phyloP scores from a whole-genome alignment of 2,329 filamentous ascomycete species.

The Neobulgaria alba region DNA sequence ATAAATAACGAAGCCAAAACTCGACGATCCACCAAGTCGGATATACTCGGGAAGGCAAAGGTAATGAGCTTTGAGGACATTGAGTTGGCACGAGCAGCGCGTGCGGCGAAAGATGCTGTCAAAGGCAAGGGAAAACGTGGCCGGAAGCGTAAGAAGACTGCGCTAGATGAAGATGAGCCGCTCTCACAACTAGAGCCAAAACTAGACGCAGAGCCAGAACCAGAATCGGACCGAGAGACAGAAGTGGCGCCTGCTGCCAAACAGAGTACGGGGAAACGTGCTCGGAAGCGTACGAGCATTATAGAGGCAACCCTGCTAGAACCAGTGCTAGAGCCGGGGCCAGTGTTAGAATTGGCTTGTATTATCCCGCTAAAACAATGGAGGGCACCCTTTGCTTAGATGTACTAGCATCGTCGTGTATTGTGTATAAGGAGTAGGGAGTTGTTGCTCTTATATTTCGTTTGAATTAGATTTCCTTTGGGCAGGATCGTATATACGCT shows the following conservation, averaged over 20 bases:
- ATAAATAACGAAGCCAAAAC: constrained; percentile 16
- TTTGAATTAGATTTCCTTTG: background rate
- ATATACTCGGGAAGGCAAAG: background rate
- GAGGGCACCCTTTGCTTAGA: background rate
- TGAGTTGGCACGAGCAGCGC: background rate
- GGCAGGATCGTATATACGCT: background rate
- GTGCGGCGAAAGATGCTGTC: background rate
- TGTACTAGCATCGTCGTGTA: background rate
- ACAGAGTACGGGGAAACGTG: background rate
- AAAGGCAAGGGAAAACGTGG: background rate
- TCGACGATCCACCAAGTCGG: constrained; percentile 4
- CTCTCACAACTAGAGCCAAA: background rate
- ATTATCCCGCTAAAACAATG: background rate
- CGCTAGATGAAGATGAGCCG: background rate
- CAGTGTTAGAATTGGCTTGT: background rate
- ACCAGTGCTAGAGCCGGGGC: background rate
- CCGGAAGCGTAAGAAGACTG: too few species aligned
- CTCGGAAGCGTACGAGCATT: background rate
- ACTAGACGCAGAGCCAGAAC: background rate
- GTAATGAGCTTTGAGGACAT: background rate
- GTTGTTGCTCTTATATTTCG: background rate
- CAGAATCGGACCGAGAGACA: background rate
- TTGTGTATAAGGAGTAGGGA: background rate
- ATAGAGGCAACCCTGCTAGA: background rate
- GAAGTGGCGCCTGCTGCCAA: background rate